Evolutionary conservation across 176 grass and related monocot genomes (phyloP), one percentile per base, ranked within the genome.

Genomic region (Oryza rufipogon): DNA sequence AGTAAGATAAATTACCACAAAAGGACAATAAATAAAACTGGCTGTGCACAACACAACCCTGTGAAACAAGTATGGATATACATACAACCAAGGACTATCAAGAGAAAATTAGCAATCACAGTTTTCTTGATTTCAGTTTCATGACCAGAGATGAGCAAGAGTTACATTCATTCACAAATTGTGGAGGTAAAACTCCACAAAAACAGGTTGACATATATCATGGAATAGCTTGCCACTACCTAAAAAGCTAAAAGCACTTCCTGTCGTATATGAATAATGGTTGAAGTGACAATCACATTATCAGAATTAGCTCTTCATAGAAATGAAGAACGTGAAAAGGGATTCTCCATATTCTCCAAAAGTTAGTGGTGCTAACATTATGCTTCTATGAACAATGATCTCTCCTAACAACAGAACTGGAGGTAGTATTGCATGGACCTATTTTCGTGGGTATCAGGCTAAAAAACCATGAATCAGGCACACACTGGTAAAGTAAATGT

Each of bases 141-240:
- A 77, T 76, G 32, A 39, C 20, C 16, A 75, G 5, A 80, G 77
- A 80, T 17, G 12, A 47, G 30, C 6, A 89, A 26, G 9, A 71
- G 22, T 22, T 28, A 20, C 0, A 60, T 30, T 69, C 20, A 12
- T 11, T 52, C 5, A 49, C 20, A 9, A 84, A 80, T 16, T 65
- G 7, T 47, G 25, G 10, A 52, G 39, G 36, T 4, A 9, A 4
- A 22, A 3, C 51, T 71, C 47, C 32, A 26, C 0, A 7, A 81
- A 22, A 60, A 66, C 17, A 20, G 52, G 38, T 56, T n/a, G 13
- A 65, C 19, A 64, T 73, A 52, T 58, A 58, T 58, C 52, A 58
- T 58, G 17, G 52, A 58, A 20, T 58, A 6, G 52, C 6, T 20
- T n/a, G 32, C 1, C 30, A 61, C 33, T 58, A 44, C 67, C n/a